Evolutionary conservation across 2,329 filamentous ascomycete species (phyloP).

Genomic region (Myriangium duriaei): DNA sequence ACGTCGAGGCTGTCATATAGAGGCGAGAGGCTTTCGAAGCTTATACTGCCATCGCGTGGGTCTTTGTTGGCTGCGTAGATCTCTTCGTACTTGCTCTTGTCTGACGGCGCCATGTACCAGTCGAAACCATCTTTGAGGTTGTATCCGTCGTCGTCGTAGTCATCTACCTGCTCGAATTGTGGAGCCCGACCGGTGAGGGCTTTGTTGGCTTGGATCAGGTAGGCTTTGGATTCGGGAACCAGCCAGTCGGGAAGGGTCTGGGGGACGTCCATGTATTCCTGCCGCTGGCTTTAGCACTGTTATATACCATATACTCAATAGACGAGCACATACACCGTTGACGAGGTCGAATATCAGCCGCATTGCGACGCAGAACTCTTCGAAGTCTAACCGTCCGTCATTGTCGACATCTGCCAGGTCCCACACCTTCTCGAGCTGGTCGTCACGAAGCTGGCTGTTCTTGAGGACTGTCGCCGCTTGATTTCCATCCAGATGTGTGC

Average conservation of each 20-base stretch:
- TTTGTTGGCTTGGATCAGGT: constrained; percentile 71
- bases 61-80: constrained; percentile 92
- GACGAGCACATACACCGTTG: constrained; percentile 60
- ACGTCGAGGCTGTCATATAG: constrained; percentile 73
- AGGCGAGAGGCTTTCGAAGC: constrained; percentile 65
- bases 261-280: constrained; percentile 90
- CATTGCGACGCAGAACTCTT: constrained; percentile 99
- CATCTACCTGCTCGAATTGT: constrained; percentile 71
- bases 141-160: constrained; percentile 62
- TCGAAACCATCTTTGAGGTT: constrained; percentile 94
- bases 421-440: constrained; percentile 94
- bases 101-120: constrained; percentile 93
- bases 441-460: constrained; percentile 58
- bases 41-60: constrained; percentile 56
- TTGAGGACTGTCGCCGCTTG: constrained; percentile 61
- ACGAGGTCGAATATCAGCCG: constrained; percentile 92
- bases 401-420: constrained; percentile 94
- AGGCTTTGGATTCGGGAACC: constrained; percentile 85
- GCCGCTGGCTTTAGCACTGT: constrained; percentile 3
- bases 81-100: constrained; percentile 90
- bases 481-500: constrained; percentile 52
- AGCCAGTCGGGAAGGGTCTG: constrained; percentile 83
- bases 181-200: constrained; percentile 68
- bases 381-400: constrained; percentile 95
- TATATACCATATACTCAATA: not conserved